Evolutionary conservation across 768 basidiomycete genomes (phyloP), one percentile per base, ranked within the genome.

Genomic region (Naganishia kalamii): DNA sequence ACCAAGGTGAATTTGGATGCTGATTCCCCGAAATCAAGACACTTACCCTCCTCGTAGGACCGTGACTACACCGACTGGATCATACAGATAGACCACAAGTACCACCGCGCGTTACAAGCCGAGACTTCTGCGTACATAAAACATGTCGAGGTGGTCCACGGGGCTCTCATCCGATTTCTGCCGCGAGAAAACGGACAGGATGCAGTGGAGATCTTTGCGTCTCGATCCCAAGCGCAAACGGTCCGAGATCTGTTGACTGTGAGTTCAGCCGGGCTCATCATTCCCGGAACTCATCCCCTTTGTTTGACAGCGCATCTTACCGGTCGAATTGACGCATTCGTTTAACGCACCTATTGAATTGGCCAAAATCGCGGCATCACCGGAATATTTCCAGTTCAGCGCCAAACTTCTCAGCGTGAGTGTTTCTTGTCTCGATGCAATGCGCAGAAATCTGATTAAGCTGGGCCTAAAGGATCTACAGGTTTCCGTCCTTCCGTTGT

Each of bases 71-170:
- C 90, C 68, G 87, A 88, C 70, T 93, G 97, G 79, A 90, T 88
- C 19, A 86, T 98, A 23, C 46, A 25, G 21, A 92, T 99, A 76
- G 93, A 93, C 65, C 84, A 93, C 60, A 85, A 90, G 71, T 96
- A 97, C 80, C 94, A 99, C 75, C 88, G 93, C 67, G 93, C 90
- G 23, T 80, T 99, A 4, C 83, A 97, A 25, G 93, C 94, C 64
- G 94, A 99, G 80, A 97, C 96, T 81, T 86, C 85, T 71, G 94
- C 97, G 70, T 96, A 97, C 79, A 92, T 98, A 61, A 92, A 87
- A 72, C 93, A 99, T 75, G 97, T 98, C 71, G 93, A 98, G 79
- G 84, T 84, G 46, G 97, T 97, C 82, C 97, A 93, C 12, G 96
- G 94, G 74, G 96, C 90, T 37, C 85, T 84, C 37, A 88, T 99